These are phyloP conservation scores for Flaveria sonorensis DNA, from an alignment of 129 eudicot genomes.

Conservation along the genomic window DNA sequence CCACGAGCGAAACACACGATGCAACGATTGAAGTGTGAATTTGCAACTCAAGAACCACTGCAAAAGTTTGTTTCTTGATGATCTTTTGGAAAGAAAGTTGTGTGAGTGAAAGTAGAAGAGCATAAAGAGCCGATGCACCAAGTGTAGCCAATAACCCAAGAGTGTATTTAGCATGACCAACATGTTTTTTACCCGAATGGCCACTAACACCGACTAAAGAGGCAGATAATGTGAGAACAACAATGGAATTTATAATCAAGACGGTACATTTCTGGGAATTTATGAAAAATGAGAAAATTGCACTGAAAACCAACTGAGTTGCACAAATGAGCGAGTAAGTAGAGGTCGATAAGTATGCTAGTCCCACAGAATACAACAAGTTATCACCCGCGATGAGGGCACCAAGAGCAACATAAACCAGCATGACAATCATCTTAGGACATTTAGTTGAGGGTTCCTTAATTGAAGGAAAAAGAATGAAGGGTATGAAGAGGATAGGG, in stretches of 20 bases:
- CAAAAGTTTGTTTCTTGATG: constrained; percentile 63
- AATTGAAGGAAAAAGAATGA: constrained; percentile 36
- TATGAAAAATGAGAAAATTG: constrained; percentile 27
- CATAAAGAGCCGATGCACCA: constrained; percentile 64
- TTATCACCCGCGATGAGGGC: constrained; percentile 26
- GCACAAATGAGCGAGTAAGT: constrained; percentile 29
- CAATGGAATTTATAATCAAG: constrained; percentile 30
- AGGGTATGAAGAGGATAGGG: constrained; percentile 39
- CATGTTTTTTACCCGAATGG: constrained; percentile 39
- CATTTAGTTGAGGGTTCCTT: constrained; percentile 26
- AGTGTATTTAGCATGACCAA: constrained; percentile 37
- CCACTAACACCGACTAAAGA: constrained; percentile 64
- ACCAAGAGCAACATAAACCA: constrained; percentile 32
- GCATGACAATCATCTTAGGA: neutral
- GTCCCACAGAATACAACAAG: constrained; percentile 28
- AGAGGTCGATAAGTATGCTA: constrained; percentile 32
- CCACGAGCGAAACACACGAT: constrained; percentile 50
- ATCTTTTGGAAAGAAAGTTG: constrained; percentile 63
- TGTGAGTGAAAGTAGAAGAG: constrained; percentile 69
- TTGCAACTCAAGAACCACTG: constrained; percentile 75
- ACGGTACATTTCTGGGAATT: constrained; percentile 37
- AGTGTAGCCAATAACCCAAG: constrained; percentile 56
- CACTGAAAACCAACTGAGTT: constrained; percentile 30
- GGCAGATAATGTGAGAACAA: constrained; percentile 69
- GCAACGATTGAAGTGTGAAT: constrained; percentile 64